These are phyloP conservation scores for Apiospora koreana DNA, from an alignment of 2,329 filamentous ascomycete genomes.

Conservation along the genomic window DNA sequence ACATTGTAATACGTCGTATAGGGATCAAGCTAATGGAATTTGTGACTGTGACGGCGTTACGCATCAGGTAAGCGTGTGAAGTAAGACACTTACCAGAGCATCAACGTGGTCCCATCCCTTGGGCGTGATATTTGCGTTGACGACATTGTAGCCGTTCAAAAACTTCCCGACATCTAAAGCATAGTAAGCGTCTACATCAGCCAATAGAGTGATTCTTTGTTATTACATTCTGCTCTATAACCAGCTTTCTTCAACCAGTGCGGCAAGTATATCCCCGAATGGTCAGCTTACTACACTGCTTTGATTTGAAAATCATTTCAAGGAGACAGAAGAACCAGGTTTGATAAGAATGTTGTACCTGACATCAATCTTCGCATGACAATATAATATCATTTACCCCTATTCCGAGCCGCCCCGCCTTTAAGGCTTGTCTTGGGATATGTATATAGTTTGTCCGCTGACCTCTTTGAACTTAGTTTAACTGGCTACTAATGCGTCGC, in stretches of 20 bases:
- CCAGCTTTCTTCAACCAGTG: slow-evolving; percentile 70
- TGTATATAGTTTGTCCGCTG: too few species aligned
- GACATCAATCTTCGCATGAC: too few species aligned
- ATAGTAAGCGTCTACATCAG: not conserved
- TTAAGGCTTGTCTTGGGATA: too few species aligned
- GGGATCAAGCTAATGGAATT: not conserved
- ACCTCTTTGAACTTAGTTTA: too few species aligned
- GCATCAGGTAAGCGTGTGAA: not conserved
- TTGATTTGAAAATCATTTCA: too few species aligned
- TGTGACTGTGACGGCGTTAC: not conserved
- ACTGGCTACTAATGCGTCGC: too few species aligned
- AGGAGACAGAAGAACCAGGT: too few species aligned
- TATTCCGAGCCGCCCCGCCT: too few species aligned
- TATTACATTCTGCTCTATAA: slow-evolving; percentile 62
- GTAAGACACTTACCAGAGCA: not conserved
- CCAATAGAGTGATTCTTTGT: not conserved
- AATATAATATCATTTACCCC: too few species aligned
- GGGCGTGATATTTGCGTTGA: slow-evolving; percentile 44
- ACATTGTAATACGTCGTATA: not conserved
- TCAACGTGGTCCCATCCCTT: slow-evolving; percentile 41
- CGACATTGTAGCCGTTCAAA: slow-evolving; percentile 53
- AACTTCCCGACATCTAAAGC: slow-evolving; percentile 66
- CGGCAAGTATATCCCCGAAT: slow-evolving; percentile 53
- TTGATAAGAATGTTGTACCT: too few species aligned
- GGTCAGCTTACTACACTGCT: not conserved